These are phyloP conservation scores for Geotrichum bryndzae DNA, from an alignment of 1,139 yeast genomes.

Conservation along the genomic window DNA sequence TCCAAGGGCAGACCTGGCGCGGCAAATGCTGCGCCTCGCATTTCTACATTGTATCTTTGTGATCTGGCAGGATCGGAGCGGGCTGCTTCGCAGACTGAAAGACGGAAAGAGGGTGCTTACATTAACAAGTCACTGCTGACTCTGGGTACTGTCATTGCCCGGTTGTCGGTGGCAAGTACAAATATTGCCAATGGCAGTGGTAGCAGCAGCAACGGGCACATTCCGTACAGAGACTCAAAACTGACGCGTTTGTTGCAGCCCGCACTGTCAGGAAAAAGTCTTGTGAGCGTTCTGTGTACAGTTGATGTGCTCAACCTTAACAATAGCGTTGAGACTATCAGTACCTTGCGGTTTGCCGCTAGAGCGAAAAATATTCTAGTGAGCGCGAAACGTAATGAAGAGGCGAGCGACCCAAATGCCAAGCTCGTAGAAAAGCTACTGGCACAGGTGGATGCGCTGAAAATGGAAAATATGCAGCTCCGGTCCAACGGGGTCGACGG, in stretches of 20 bases:
- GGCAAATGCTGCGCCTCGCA: slow-evolving; percentile 37
- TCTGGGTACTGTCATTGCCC: slow-evolving; percentile 80
- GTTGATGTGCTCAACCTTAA: slow-evolving; percentile 34
- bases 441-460: slow-evolving; percentile 39
- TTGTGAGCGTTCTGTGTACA: slow-evolving; percentile 85
- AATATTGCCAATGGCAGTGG: slow-evolving; percentile 26
- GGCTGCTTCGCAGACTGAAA: slow-evolving; percentile 73
- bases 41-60: slow-evolving; percentile 73
- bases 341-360: slow-evolving; percentile 86
- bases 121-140: slow-evolving; percentile 88
- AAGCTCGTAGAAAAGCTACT: slow-evolving; percentile 28
- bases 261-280: slow-evolving; percentile 79
- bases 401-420: slow-evolving; percentile 23
- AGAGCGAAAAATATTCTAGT: slow-evolving; percentile 82
- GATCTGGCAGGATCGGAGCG: slow-evolving; percentile 95
- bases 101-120: slow-evolving; percentile 88
- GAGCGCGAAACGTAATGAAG: slow-evolving; percentile 51
- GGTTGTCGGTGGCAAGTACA: slow-evolving; percentile 39
- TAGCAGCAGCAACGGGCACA: slow-evolving; percentile 43
- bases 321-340: slow-evolving; percentile 72
- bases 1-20: slow-evolving; percentile 28
- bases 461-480: slow-evolving; percentile 33
- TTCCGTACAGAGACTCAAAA: slow-evolving; percentile 90
- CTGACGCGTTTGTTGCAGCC: slow-evolving; percentile 84
- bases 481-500: slow-evolving; percentile 18